Conservation (phyloP, 164 flowering plant species). For the Chloranthus sessilifolius region DNA sequence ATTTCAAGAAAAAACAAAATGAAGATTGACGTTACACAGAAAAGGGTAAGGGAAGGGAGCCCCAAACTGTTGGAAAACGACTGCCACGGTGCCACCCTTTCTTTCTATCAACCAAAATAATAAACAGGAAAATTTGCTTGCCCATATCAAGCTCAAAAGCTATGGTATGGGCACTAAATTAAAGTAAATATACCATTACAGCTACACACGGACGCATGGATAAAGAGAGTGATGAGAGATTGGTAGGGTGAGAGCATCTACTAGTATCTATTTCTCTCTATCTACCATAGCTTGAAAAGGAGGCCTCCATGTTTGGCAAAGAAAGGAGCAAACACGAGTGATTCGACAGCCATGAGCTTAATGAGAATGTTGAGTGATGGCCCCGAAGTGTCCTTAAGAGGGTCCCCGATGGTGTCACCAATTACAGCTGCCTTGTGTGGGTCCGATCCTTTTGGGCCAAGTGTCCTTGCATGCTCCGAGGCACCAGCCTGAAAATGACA, state of each 20-base stretch:
- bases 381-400: conserved; percentile 31
- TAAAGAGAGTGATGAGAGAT: neutral
- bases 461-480: conserved; percentile 26
- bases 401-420: conserved; percentile 34
- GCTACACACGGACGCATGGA: too few species aligned
- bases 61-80: too few species aligned
- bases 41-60: too few species aligned
- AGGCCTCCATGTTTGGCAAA: conserved; percentile 31
- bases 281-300: conserved; percentile 23
- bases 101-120: too few species aligned
- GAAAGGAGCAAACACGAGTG: conserved; percentile 34
- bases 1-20: too few species aligned
- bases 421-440: conserved; percentile 37
- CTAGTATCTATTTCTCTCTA: neutral
- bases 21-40: too few species aligned
- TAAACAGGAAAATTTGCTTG: neutral
- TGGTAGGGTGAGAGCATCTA: neutral
- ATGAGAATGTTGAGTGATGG: conserved; percentile 31
- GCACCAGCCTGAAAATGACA: conserved; percentile 21
- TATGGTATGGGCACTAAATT: too few species aligned
- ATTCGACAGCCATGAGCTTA: conserved; percentile 29
- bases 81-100: too few species aligned
- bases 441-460: conserved; percentile 33
- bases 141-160: conserved; percentile 8
- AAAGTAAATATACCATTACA: neutral